Base-by-base conservation (phyloP, 371 early-diverging fungal species). In the Apophysomyces trapeziformis region DNA sequence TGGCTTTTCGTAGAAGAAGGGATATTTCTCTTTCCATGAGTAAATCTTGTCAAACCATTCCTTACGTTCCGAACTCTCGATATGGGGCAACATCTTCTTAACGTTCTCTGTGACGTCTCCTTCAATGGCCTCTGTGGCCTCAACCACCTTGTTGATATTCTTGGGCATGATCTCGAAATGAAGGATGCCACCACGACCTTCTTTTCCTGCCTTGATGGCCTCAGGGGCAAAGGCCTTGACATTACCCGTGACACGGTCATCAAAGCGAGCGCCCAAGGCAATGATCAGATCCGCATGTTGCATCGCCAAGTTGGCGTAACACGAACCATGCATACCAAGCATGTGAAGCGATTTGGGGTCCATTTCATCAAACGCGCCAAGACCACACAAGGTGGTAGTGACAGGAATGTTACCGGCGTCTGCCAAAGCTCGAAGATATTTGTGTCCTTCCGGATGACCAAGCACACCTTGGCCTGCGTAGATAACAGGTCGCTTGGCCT, bases 111-210 rank as follows among this genome's bases (percentile, higher is more conserved):
- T 89, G 0, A 96, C 96, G 75, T 98, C 99, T 35, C 98, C 97
- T 76, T 96, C 96, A 58, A 98, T 90, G 39, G 96, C 95, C 41
- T 90, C 84, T 39, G 93, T 94, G 26, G 92, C 95, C 65, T 92
- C 85, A 44, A 98, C 90, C 45, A 95, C 92, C 87, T 98, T 98
- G 90, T 96, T 96, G 87, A 98, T 97, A 80, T 98, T 96, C 89
- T 98, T 98, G 75, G 96, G 97, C 89, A 95, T 88, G 75, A 98
- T 96, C 77, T 98, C 99, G 85, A 98, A 98, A 76, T 98, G 99
- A 65, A 95, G 87, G 59, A 98, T 96, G 67, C 99, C 99, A 65
- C 99, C 99, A 46, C 92, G 91, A 63, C 91, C 90, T 68, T 93
- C 92, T 26, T 80, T 79, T 38, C 93, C 95, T 11, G 99, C 99